These are phyloP conservation scores for Pseudozyma thailandica DNA, from an alignment of 1,284 basidiomycete genomes.

Conservation along the genomic window DNA sequence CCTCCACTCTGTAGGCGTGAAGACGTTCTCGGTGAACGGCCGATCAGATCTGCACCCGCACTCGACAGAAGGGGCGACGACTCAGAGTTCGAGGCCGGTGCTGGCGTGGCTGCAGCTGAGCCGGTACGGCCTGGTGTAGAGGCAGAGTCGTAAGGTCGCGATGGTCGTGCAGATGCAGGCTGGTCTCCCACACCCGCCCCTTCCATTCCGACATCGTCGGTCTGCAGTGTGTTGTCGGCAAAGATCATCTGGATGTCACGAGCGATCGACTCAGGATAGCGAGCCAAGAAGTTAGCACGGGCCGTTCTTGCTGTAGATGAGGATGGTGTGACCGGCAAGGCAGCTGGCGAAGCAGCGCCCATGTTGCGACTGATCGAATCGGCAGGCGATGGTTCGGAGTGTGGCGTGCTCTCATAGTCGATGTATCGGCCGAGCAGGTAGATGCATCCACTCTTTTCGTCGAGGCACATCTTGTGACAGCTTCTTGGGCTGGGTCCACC, in stretches of 20 bases:
- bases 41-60: conserved; percentile 10
- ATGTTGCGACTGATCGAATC: conserved; percentile 23
- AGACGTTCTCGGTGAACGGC: conserved; percentile 22
- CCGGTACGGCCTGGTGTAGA: neutral
- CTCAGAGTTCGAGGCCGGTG: conserved; percentile 27
- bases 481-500: conserved; percentile 77
- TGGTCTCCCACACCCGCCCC: conserved; percentile 22
- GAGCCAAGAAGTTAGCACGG: conserved; percentile 36
- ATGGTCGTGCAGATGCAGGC: conserved; percentile 4
- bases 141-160: neutral
- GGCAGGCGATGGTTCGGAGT: conserved; percentile 18
- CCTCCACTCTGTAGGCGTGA: conserved; percentile 20
- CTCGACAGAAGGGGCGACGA: conserved; percentile 31
- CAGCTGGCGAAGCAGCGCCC: conserved; percentile 8
- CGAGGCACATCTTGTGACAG: conserved; percentile 85
- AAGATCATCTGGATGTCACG: conserved; percentile 46
- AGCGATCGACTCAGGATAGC: conserved; percentile 39
- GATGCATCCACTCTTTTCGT: conserved; percentile 76
- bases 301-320: conserved; percentile 36
- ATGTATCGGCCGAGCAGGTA: conserved; percentile 73
- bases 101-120: conserved; percentile 20
- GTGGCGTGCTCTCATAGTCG: conserved; percentile 43
- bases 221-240: conserved; percentile 16
- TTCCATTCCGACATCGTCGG: conserved; percentile 34
- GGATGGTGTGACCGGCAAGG: conserved; percentile 33